Percentiles rank a stretch among this genome's conserved stretches.
Evolutionary conservation across 2,329 filamentous ascomycete species (phyloP).

Genomic region (Stemphylium beticola): DNA sequence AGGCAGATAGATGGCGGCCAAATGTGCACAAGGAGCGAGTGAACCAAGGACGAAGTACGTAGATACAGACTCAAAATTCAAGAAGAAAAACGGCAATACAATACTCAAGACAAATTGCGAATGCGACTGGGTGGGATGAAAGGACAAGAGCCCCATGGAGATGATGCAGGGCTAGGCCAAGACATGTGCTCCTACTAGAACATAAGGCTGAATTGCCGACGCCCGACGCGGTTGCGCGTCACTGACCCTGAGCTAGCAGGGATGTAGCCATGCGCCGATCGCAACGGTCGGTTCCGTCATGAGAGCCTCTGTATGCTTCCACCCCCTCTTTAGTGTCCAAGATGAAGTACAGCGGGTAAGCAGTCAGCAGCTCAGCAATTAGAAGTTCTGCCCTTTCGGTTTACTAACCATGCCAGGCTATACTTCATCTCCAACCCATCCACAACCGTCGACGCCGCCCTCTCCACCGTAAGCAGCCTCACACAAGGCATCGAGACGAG

Average conservation of each 20-base stretch:
- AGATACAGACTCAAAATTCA: neutral
- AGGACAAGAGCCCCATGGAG: constrained; percentile 8
- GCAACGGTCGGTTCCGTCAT: constrained; percentile 5
- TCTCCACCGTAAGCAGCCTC: constrained; percentile 28
- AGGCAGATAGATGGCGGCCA: neutral
- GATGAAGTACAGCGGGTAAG: constrained; percentile 30
- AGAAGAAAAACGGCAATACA: neutral
- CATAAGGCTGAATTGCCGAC: constrained; percentile 10
- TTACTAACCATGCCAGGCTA: constrained; percentile 26
- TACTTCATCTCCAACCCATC: constrained; percentile 42
- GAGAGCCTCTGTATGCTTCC: neutral
- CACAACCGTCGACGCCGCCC: constrained; percentile 30
- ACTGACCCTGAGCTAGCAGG: constrained; percentile 11
- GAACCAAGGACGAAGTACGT: neutral
- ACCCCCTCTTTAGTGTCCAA: constrained; percentile 1
- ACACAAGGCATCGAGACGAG: constrained; percentile 36
- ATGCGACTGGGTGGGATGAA: constrained; percentile 3
- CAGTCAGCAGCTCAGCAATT: neutral
- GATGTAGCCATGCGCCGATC: constrained; percentile 5
- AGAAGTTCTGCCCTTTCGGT: neutral
- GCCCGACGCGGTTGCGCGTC: constrained; percentile 6
- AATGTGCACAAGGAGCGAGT: constrained; percentile 1
- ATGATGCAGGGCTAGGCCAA: constrained; percentile 1
- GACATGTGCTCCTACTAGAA: neutral
- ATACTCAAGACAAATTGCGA: neutral